Evolutionary conservation across 306 rosid genomes (phyloP), one percentile per base, ranked within the genome.

Genomic region (Trifolium dubium): DNA sequence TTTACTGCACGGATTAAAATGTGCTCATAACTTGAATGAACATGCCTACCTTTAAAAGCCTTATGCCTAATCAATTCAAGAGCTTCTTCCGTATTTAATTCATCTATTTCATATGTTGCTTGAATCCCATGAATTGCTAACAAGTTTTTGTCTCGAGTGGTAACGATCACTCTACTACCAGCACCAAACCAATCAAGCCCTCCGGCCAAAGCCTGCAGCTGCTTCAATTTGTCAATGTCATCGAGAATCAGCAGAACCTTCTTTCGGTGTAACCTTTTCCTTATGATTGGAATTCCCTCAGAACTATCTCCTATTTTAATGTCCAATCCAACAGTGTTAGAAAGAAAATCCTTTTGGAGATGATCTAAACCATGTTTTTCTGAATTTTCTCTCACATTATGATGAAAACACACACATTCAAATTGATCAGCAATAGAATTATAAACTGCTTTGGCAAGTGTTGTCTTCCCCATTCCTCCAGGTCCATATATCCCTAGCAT

Each of bases 241-340:
- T 82, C 82, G 23, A 82, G 64, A 49, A 77, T 28, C 50, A 82
- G 19, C 12, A 82, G 73, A 67, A 72, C 29, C 44, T 72, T 82
- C 53, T 56, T 77, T 0, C 2, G 10, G 0, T 8, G 4, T 30
- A 82, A 72, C 55, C 79, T 77, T 0, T 63, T n/a, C 23, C 56
- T 81, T 37, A 77, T 65, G 3, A 28, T 4, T 18, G 74, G 2
- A 39, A 65, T 77, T 13, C 78, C 74, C 62, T 64, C 12, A 23
- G 3, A 12, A 1, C 51, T 71, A 74, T 67, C 62, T 60, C 50
- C 50, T 3, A 80, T 4, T n/a, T n/a, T 40, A 9, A 61, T 19
- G 51, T 60, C 59, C 6, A 37, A 59, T 47, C 64, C 76, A 30
- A 74, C 10, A 0, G 61, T 5, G 7, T 79, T 10, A 7, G 9